These are phyloP conservation scores for Mesembryanthemum crystallinum DNA, from an alignment of 148 eudicot species.

Conservation along the genomic window DNA sequence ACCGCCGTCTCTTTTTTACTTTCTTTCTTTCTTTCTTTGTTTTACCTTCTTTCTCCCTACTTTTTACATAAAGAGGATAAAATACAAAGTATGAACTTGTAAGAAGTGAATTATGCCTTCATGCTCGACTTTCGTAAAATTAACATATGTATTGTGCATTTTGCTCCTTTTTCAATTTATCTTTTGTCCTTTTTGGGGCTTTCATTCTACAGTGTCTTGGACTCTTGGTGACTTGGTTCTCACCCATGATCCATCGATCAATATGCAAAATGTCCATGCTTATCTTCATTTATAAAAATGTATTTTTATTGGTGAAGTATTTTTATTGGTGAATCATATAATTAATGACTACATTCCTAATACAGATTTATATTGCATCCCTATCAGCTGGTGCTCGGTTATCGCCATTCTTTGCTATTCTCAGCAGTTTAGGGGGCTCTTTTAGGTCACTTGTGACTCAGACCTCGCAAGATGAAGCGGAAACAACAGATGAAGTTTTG, in stretches of 20 bases:
- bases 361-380: slow-evolving; percentile 47
- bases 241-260: background rate
- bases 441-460: slow-evolving; percentile 40
- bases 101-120: background rate
- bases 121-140: background rate
- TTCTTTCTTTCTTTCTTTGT: too few relatives aligned
- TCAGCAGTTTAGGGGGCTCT: slow-evolving; percentile 27
- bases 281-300: background rate
- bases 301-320: background rate
- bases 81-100: too few relatives aligned
- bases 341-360: slow-evolving; percentile 30
- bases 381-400: slow-evolving; percentile 37
- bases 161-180: background rate
- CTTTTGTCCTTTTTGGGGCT: background rate
- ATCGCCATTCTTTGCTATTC: slow-evolving; percentile 30
- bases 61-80: background rate
- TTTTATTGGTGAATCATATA: background rate
- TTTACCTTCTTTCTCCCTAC: background rate
- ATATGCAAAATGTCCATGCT: background rate
- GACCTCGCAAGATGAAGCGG: slow-evolving; percentile 40
- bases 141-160: background rate
- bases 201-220: background rate
- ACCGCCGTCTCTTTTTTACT: too few relatives aligned
- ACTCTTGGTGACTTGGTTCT: background rate
- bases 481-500: slow-evolving; percentile 38